phyloP scores from a whole-genome alignment of 2,329 filamentous ascomycete genomes.

The Fusarium pseudocircinatum region DNA sequence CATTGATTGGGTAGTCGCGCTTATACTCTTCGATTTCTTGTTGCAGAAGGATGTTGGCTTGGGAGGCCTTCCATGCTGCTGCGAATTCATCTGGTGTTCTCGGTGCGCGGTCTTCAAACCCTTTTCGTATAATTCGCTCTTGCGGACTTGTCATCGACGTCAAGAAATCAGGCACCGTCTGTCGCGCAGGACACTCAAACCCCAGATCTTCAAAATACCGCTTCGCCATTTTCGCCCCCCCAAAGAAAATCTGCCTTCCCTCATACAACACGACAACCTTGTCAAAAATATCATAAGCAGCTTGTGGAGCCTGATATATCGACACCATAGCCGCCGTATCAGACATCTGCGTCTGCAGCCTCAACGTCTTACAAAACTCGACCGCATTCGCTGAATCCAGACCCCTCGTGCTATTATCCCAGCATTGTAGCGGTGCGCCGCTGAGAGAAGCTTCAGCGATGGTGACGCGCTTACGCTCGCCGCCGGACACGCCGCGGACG shows the following conservation, averaged over 20 bases:
- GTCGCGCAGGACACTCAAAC: conserved; percentile 62
- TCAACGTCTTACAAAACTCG: conserved; percentile 70
- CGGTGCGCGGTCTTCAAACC: conserved; percentile 47
- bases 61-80: conserved; percentile 43
- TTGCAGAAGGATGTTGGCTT: conserved; percentile 48
- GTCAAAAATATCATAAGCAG: conserved; percentile 63
- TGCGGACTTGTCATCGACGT: conserved; percentile 58
- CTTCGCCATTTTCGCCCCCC: conserved; percentile 34
- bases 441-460: conserved; percentile 49
- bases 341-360: conserved; percentile 68
- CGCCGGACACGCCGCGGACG: conserved; percentile 65
- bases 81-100: conserved; percentile 52
- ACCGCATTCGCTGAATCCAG: conserved; percentile 73
- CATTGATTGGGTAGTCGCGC: conserved; percentile 40
- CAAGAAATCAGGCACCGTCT: conserved; percentile 78
- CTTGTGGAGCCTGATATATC: conserved; percentile 68
- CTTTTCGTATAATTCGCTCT: conserved; percentile 46
- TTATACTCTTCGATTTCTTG: conserved; percentile 64
- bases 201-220: conserved; percentile 53
- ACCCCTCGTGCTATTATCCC: conserved; percentile 74
- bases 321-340: conserved; percentile 67
- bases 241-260: conserved; percentile 68
- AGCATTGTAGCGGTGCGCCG: conserved; percentile 67
- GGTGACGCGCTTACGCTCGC: conserved; percentile 58
- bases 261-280: conserved; percentile 75